phyloP scores from a whole-genome alignment of 257 asterid genomes.

The Rehmannia glutinosa region DNA sequence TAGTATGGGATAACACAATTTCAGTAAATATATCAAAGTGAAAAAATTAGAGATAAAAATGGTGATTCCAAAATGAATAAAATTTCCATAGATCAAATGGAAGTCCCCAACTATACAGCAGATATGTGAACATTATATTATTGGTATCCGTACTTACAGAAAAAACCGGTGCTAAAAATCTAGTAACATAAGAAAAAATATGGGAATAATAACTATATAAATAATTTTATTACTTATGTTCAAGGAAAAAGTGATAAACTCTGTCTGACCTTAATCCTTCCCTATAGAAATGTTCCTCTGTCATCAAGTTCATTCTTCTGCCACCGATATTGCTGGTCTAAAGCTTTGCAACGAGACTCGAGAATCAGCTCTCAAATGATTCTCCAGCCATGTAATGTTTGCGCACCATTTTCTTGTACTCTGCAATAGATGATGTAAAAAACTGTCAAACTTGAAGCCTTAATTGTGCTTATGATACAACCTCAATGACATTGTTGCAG shows the following conservation, averaged over 20 bases:
- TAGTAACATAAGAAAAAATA: not conserved
- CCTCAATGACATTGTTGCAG: too few relatives aligned
- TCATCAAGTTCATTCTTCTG: not conserved
- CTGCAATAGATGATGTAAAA: constrained; percentile 29
- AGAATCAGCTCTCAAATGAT: constrained; percentile 39
- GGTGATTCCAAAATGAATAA: not conserved
- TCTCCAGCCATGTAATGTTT: constrained; percentile 52
- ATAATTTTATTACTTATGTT: not conserved
- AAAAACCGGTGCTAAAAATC: not conserved
- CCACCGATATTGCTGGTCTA: not conserved
- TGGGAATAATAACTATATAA: not conserved
- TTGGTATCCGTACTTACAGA: not conserved
- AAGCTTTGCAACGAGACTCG: not conserved
- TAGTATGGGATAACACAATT: too few relatives aligned
- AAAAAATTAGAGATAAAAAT: not conserved
- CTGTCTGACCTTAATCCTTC: not conserved
- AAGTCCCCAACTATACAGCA: not conserved
- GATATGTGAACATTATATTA: not conserved
- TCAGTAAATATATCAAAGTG: not conserved
- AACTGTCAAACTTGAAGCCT: too few relatives aligned
- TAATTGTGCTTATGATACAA: too few relatives aligned
- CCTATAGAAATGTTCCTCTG: not conserved
- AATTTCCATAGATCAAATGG: not conserved
- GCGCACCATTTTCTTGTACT: constrained; percentile 57
- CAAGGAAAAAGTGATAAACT: not conserved